These are phyloP conservation scores for Mortierella alpina DNA, from an alignment of 192 early-diverging fungal species.

Conservation along the genomic window DNA sequence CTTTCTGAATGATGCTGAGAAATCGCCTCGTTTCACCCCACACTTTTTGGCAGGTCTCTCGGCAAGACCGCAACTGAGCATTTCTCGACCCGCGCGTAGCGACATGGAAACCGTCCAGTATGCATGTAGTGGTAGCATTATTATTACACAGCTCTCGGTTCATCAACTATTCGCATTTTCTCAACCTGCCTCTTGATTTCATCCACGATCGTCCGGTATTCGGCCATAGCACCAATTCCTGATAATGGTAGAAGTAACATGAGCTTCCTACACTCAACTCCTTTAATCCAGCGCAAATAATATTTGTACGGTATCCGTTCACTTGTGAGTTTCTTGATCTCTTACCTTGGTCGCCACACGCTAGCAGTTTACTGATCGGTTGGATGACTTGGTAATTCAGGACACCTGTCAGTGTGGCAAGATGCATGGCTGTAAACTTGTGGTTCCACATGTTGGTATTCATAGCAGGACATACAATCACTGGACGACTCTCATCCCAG, in stretches of 20 bases:
- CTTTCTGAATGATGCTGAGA: conserved; percentile 7
- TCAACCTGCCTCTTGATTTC: conserved; percentile 40
- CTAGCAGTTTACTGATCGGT: conserved; percentile 87
- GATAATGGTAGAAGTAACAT: not conserved
- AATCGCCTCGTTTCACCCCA: conserved; percentile 8
- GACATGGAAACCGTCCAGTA: no score
- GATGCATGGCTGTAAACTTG: conserved; percentile 83
- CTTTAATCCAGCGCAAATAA: not conserved
- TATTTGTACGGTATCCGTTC: not conserved
- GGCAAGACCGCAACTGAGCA: no score
- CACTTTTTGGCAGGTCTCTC: not conserved
- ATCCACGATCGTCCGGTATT: conserved; percentile 72
- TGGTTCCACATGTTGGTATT: conserved; percentile 98
- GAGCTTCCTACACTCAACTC: no score
- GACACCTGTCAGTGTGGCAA: conserved; percentile 60
- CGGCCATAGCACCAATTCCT: conserved; percentile 92
- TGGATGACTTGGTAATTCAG: conserved; percentile 75
- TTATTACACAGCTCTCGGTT: not conserved
- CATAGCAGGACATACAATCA: conserved; percentile 95
- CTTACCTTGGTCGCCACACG: conserved; percentile 90
- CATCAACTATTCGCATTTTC: not conserved
- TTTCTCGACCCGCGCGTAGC: no score
- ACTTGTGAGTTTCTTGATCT: not conserved
- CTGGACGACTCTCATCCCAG: conserved; percentile 81
- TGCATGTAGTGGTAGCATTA: not conserved